Conservation (phyloP, 305 asterid genomes). For the Coffea humblotiana region DNA sequence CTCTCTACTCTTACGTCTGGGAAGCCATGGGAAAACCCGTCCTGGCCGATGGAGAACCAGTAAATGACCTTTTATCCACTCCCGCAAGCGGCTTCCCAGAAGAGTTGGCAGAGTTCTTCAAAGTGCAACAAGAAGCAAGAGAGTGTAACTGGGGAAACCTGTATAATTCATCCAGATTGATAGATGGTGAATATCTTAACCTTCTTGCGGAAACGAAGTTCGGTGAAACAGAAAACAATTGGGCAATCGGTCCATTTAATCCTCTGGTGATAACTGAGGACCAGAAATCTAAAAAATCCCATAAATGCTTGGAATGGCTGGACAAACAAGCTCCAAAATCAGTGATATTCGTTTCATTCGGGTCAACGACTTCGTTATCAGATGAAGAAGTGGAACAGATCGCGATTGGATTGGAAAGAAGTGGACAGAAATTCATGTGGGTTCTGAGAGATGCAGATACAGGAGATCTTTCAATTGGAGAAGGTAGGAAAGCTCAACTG, state of each 20-base stretch:
- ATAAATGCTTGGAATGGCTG: slow-evolving; percentile 47
- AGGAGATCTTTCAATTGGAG: slow-evolving; percentile 29
- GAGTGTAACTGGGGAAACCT: slow-evolving; percentile 38
- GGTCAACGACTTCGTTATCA: slow-evolving; percentile 50
- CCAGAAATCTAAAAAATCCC: slow-evolving; percentile 5
- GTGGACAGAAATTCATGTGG: slow-evolving; percentile 50
- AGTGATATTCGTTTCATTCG: slow-evolving; percentile 54
- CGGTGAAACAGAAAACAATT: slow-evolving; percentile 12
- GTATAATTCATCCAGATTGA: slow-evolving; percentile 35
- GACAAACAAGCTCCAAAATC: slow-evolving; percentile 41
- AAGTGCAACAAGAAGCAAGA: slow-evolving; percentile 9
- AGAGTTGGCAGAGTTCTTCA: slow-evolving; percentile 31
- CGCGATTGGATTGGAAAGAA: slow-evolving; percentile 53
- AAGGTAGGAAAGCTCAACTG: slow-evolving; percentile 14
- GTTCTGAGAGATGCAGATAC: slow-evolving; percentile 60
- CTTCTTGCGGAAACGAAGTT: slow-evolving; percentile 26
- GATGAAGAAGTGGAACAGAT: slow-evolving; percentile 41
- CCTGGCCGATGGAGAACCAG: slow-evolving; percentile 10
- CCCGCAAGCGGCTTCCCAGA: slow-evolving; percentile 30
- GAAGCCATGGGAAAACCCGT: slow-evolving; percentile 31
- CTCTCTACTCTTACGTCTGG: slow-evolving; percentile 31
- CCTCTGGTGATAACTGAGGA: slow-evolving; percentile 3
- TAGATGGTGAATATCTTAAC: slow-evolving; percentile 49
- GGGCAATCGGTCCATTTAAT: slow-evolving; percentile 42
- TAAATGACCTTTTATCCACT: slow-evolving; percentile 23